Evolutionary conservation across 768 basidiomycete genomes (phyloP), one percentile per base, ranked within the genome.

Genomic region (Tricholoma sp.): DNA sequence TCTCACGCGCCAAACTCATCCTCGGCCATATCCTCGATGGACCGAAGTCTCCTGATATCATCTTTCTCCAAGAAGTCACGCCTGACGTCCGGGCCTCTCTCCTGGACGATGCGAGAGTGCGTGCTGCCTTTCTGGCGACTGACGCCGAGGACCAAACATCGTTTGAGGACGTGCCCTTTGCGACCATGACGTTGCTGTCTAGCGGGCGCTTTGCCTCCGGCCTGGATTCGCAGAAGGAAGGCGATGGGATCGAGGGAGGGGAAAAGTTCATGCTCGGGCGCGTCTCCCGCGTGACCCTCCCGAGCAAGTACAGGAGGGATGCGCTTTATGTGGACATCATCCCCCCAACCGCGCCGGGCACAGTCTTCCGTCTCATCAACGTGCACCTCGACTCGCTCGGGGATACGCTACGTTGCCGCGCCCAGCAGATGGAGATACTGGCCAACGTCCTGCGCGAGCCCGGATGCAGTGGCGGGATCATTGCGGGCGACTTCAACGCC

Each of bases 401-500:
- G 31, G 31, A 32, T 32, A 32, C 8, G 31, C 31, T 32, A 32
- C 31, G 10, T 32, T 32, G 10, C 31, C 8, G 31, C 8, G 31
- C 31, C 31, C 31, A 32, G 31, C 31, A 32, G 31, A 32, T 32
- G 31, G 31, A 32, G 31, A 32, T 32, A 32, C 31, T 32, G 31
- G 31, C 31, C 31, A 32, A 32, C 31, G 2, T 32, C 31, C 31
- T 5, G 31, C 31, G 31, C 31, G 8, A 32, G 31, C 31, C 31
- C 2, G 31, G 31, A 32, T 32, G 31, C 31, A 32, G 31, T 51
- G 70, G 74, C 27, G 74, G 77, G 1, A n/a, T 79, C 53, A 73
- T 79, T 43, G 77, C 74, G 16, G 76, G 77, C n/a, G 76, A 78
- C 69, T 77, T 78, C 71, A 76, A 77, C 62, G 72, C 78, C 31